phyloP scores from a whole-genome alignment of 495 filamentous ascomycete genomes.

The Podospora fimiseda region DNA sequence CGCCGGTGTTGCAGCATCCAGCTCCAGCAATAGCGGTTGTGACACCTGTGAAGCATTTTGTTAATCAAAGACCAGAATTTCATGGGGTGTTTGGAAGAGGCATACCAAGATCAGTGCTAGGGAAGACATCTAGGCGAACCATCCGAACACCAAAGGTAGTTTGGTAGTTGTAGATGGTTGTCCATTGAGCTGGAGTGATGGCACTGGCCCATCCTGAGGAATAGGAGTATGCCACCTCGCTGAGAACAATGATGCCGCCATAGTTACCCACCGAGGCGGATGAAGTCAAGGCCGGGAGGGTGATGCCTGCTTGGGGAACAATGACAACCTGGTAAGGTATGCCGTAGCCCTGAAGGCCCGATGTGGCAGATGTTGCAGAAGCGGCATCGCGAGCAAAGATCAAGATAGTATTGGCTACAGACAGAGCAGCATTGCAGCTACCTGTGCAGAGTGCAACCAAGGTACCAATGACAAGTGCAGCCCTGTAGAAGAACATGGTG shows the following conservation, averaged over 20 bases:
- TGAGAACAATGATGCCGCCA: constrained; percentile 51
- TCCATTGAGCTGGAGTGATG: constrained; percentile 52
- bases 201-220: constrained; percentile 45
- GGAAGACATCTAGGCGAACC: constrained; percentile 55
- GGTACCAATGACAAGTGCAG: not conserved
- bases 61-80: not conserved
- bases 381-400: constrained; percentile 50
- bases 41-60: constrained; percentile 10
- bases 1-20: constrained; percentile 35
- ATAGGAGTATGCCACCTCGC: constrained; percentile 53
- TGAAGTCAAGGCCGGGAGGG: constrained; percentile 45
- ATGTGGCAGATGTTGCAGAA: constrained; percentile 41
- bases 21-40: constrained; percentile 18
- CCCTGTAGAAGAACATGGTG: constrained; percentile 6
- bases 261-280: constrained; percentile 46
- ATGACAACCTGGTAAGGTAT: constrained; percentile 52
- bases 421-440: constrained; percentile 12
- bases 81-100: constrained; percentile 6
- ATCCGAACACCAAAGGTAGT: constrained; percentile 52
- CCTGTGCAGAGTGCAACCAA: constrained; percentile 2
- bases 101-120: constrained; percentile 45
- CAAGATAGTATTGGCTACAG: constrained; percentile 43
- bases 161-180: constrained; percentile 52
- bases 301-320: constrained; percentile 46
- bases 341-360: constrained; percentile 54